These are phyloP conservation scores for Effrenium voratum DNA, from an alignment of 73 alveolate species.

Conservation along the genomic window DNA sequence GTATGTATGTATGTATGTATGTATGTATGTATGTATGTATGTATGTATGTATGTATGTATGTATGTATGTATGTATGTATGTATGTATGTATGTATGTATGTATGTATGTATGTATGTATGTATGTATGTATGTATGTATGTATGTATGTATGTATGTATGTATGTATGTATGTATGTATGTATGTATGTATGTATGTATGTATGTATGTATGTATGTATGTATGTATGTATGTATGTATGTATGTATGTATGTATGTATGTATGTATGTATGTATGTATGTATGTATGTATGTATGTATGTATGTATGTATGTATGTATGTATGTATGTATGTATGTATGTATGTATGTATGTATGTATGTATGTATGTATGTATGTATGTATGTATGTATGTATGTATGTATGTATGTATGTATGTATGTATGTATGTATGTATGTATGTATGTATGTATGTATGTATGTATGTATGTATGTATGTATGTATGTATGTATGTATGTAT, in stretches of 20 bases:
- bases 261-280: background rate
- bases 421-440: background rate
- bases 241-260: background rate
- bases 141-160: background rate
- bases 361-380: background rate
- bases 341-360: background rate
- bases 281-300: background rate
- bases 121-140: background rate
- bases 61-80: background rate
- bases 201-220: background rate
- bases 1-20: background rate
- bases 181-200: background rate
- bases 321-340: background rate
- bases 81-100: background rate
- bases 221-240: background rate
- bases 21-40: background rate
- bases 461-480: background rate
- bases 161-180: background rate
- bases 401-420: background rate
- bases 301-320: background rate
- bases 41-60: background rate
- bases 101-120: background rate
- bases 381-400: background rate
- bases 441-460: background rate
- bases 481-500: background rate